Base-by-base conservation (phyloP, 441 rosid genomes). In the Melianthus villosus region DNA sequence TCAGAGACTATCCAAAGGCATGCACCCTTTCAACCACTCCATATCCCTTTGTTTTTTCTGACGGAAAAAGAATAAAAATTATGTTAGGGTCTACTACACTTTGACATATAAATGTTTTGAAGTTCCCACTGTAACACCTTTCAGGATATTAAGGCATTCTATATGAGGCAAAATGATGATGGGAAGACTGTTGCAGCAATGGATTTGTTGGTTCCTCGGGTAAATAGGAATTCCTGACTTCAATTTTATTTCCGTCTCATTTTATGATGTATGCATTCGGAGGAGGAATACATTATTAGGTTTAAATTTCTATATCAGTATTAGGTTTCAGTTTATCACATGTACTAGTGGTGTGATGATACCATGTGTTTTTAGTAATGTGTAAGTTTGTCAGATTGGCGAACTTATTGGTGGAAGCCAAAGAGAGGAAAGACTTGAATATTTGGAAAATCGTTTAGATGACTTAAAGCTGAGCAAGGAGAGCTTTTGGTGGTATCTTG, bases 361-460 rank as follows among this genome's bases (percentile, higher is more conserved):
- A n/a, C n/a, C n/a, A n/a, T n/a, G n/a, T n/a, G n/a, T n/a, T n/a
- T n/a, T n/a, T n/a, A n/a, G n/a, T n/a, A n/a, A n/a, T n/a, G n/a
- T n/a, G n/a, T n/a, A n/a, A n/a, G n/a, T n/a, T 42, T 40, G 28
- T 40, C 62, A 80, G 93, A 46, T 89, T 39, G 97, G 97, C 44
- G 97, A 83, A 63, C 92, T 83, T 51, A 76, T 83, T 25, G 97
- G 95, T 59, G 97, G 97, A 69, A 89, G 97, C 71, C 97, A 83
- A 62, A 83, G 97, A 62, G 97, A 89, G 65, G 97, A 89, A 48
- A 70, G 97, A 46, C 75, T 81, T 3, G 89, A 77, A 9, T 68
- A 66, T 38, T 62, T 89, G 35, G 97, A 87, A 78, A 71, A 61
- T 20, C 77, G 93, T 40, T 48, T 87, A 7, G 85, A 78, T 49